These are phyloP conservation scores for Monilinia vaccinii-corymbosi DNA, from an alignment of 2,329 filamentous ascomycete genomes.

Conservation along the genomic window DNA sequence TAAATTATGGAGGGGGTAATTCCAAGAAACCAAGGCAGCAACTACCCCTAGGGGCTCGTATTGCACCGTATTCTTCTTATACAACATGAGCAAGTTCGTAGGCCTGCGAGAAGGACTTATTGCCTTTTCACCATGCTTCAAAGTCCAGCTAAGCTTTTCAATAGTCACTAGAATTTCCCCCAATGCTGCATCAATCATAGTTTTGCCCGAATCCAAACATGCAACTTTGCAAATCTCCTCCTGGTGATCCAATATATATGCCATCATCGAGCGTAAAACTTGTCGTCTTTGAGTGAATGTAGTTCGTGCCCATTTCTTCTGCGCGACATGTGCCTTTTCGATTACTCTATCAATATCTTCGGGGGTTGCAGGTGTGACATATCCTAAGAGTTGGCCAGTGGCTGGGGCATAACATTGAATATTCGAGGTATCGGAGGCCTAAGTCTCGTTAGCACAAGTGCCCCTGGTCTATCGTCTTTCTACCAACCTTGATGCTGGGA, in stretches of 20 bases:
- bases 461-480: constrained; percentile 1
- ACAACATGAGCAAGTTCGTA: constrained; percentile 88
- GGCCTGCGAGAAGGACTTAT: constrained; percentile 63
- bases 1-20: constrained; percentile 94
- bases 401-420: constrained; percentile 86
- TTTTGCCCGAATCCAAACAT: constrained; percentile 91
- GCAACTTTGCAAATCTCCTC: constrained; percentile 77
- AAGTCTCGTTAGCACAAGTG: constrained; percentile 3
- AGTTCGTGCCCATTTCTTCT: constrained; percentile 68
- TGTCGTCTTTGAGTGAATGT: constrained; percentile 67
- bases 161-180: constrained; percentile 91
- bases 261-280: constrained; percentile 73
- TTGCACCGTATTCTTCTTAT: constrained; percentile 82
- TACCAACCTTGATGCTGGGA: constrained; percentile 48
- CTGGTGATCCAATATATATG: constrained; percentile 80
- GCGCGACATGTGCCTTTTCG: constrained; percentile 62
- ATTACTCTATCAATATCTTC: constrained; percentile 74
- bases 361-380: constrained; percentile 66
- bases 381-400: constrained; percentile 74
- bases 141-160: constrained; percentile 92
- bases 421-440: constrained; percentile 53
- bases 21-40: constrained; percentile 90
- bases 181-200: constrained; percentile 85
- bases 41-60: constrained; percentile 94
- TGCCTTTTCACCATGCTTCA: constrained; percentile 79